Evolutionary conservation across 2,329 filamentous ascomycete genomes (phyloP).

Genomic region (Cordyceps tenuipes): DNA sequence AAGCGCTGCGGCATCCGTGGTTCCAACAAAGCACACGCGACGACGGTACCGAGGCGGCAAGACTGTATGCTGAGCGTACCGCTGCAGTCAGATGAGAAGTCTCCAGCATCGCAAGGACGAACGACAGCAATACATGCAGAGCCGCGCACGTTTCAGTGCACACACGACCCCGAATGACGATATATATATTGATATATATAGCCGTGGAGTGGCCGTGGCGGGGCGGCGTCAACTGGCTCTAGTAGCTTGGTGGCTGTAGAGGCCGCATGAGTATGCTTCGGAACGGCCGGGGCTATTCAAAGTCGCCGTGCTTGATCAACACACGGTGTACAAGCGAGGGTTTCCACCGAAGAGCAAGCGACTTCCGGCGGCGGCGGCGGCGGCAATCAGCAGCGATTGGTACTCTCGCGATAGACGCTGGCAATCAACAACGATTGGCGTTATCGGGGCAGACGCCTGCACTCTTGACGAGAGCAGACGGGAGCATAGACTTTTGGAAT

Average conservation of each 20-base stretch:
- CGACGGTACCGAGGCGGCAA: slow-evolving; percentile 11
- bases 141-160: background rate
- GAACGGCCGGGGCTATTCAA: too few species aligned
- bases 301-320: too few species aligned
- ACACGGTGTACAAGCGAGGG: background rate
- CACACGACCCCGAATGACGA: background rate
- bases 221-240: background rate
- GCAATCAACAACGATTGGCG: background rate
- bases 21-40: slow-evolving; percentile 44
- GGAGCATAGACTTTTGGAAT: background rate
- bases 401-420: too few species aligned
- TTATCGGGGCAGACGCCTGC: background rate
- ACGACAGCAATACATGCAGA: background rate
- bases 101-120: background rate
- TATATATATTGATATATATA: too few species aligned
- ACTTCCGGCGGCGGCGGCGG: too few species aligned
- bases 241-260: background rate
- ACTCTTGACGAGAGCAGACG: background rate
- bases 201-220: background rate
- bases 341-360: too few species aligned
- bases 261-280: background rate
- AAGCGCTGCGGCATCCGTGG: slow-evolving; percentile 53
- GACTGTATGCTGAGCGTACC: slow-evolving; percentile 4
- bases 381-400: too few species aligned
- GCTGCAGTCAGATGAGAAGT: background rate